phyloP scores from a whole-genome alignment of 2,329 filamentous ascomycete species.

The Colletotrichum sp. region DNA sequence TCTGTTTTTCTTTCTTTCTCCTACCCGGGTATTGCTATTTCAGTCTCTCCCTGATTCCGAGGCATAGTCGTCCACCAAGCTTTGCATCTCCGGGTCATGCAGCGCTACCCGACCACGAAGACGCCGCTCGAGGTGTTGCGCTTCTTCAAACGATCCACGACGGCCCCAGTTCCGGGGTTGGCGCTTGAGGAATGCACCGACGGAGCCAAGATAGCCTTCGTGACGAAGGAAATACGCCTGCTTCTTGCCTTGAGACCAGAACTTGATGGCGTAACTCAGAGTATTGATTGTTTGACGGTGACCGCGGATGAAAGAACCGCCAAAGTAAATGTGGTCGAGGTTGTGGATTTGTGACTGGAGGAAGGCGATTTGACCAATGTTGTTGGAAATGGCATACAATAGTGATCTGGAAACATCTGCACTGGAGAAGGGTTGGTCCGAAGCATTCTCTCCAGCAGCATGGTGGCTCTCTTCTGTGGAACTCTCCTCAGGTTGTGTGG shows the following conservation, averaged over 20 bases:
- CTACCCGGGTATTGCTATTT: neutral
- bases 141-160: constrained; percentile 74
- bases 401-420: constrained; percentile 91
- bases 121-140: constrained; percentile 12
- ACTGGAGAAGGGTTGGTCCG: constrained; percentile 63
- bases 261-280: constrained; percentile 93
- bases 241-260: constrained; percentile 93
- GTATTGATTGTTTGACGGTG: constrained; percentile 99
- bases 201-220: constrained; percentile 92
- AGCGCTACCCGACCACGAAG: neutral
- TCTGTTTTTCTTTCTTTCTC: neutral
- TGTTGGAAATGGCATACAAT: constrained; percentile 95
- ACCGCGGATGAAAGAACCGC: constrained; percentile 93
- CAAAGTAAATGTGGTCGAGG: constrained; percentile 94
- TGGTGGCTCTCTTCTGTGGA: neutral
- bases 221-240: constrained; percentile 96
- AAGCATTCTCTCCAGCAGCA: constrained; percentile 27
- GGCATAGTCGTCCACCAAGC: constrained; percentile 20
- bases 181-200: constrained; percentile 91
- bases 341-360: constrained; percentile 96
- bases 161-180: constrained; percentile 93
- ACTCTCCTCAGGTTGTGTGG: constrained; percentile 8
- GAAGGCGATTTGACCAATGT: constrained; percentile 97
- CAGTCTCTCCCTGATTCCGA: constrained; percentile 13
- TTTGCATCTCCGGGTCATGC: constrained; percentile 22